Base-by-base conservation (phyloP, 2,329 filamentous ascomycete species). In the Pestalotiopsis sp. region DNA sequence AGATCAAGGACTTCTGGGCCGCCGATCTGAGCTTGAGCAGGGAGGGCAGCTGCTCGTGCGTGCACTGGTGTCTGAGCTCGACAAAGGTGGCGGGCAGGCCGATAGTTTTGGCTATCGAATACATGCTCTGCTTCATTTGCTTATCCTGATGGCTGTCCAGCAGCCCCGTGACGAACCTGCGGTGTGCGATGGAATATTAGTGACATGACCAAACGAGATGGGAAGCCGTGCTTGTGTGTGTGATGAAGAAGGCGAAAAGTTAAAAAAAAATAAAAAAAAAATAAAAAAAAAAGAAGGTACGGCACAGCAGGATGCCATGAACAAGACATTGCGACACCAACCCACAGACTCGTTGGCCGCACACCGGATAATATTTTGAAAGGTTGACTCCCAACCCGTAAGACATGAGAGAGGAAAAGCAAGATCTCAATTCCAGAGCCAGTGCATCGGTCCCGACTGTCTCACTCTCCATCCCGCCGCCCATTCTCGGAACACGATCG, bases 61-160 rank as follows among this genome's bases (percentile, higher is more conserved):
- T 97, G 58, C 93, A 93, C 81, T 97, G 93, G 79, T 98, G 95
- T 60, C 95, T 89, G 69, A 97, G 84, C 83, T 97, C 94, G 66
- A 98, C 94, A 79, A 97, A 97, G 0, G 92, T 91, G 0, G 91
- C 89, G 0, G 92, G 92, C 68, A 94, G 81, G 0, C 88, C 90
- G 68, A 93, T 88, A 52, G 86, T 89, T 78, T 88, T 90, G 69
- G 91, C 92, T 27, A 92, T 85, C 57, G 87, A 86, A 79, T 92
- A 92, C 92, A 94, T 94, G 80, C 86, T 91, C 82, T 87, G 87
- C 82, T 89, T 93, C 78, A 83, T 86, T 76, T 83, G 86, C 77
- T 88, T 90, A 80, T 90, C 87, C 79, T 91, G 91, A 74, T 92
- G 90, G 62, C 90, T 88, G 78, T 96, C 93, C 62, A 94, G 85